Base-by-base conservation (phyloP, 352 stramenopile genomes). In the Phytopythium kandeliae region DNA sequence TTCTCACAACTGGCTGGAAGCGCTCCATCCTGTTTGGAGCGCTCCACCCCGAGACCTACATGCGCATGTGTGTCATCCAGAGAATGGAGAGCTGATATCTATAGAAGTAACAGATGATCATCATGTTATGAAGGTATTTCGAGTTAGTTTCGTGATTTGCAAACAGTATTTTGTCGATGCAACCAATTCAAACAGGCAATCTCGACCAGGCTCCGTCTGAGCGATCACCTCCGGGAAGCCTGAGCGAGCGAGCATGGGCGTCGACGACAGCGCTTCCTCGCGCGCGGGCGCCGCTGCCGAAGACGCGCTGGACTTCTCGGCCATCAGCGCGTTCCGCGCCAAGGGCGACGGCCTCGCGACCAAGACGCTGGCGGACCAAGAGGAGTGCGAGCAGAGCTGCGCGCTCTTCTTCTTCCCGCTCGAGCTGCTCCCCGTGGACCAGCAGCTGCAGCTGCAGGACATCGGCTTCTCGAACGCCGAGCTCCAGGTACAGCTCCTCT, bases 381-480 rank as follows among this genome's bases (percentile, higher is more conserved):
- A 88, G 34, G 77, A 92, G 35, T 96, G 88, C 38, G 93, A 98
- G 71, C 30, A 72, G 40, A 96, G 93, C 73, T 96, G 87, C 58
- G 48, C 63, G 35, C 89, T 96, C 44, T 98, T 96, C 63, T 97
- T 97, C 71, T 89, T 96, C 52, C 85, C 93, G 47, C 66, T 98
- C 17, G 63, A 70, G 9, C 63, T 74, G 34, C 65, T 98, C 31
- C 70, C 75, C 0, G 28, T 75, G 40, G 68, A 81, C 52, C 74
- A 97, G 62, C 69, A 95, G 58, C 51, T 87, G 50, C 69, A 97
- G 65, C 78, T 97, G 26, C 71, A 94, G 57, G 55, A 87, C 24
- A 60, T 86, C 17, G 90, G 81, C 26, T 84, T 98, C 40, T 60
- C 95, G 37, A 89, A 80, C 67, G 65, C 66, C 11, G 58, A 72